Evolutionary conservation across 768 basidiomycete species (phyloP).

Genomic region (Hypholoma sublateritium): DNA sequence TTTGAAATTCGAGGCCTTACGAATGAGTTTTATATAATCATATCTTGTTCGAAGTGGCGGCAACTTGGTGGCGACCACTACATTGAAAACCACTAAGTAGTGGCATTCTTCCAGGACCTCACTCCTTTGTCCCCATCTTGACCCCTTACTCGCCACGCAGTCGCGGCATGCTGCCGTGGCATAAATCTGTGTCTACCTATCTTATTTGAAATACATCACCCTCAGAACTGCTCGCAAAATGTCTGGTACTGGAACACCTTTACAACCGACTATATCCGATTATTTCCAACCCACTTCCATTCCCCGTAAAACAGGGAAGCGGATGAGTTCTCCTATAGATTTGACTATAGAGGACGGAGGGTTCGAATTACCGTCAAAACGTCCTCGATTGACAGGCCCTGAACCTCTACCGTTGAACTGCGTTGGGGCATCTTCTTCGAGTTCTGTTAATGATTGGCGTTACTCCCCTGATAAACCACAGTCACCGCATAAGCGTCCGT

Average conservation of each 20-base stretch:
- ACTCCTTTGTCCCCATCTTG: no score
- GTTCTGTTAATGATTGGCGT: slow-evolving; percentile 39
- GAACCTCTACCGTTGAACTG: neutral
- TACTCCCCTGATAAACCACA: slow-evolving; percentile 34
- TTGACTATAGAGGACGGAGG: slow-evolving; percentile 46
- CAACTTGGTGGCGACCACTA: no score
- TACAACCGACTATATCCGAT: slow-evolving; percentile 39
- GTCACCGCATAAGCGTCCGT: slow-evolving; percentile 19
- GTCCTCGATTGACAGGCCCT: slow-evolving; percentile 19
- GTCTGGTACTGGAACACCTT: slow-evolving; percentile 10
- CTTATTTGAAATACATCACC: neutral
- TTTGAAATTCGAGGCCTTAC: no score
- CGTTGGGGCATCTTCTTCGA: slow-evolving; percentile 10
- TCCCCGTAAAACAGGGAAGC: slow-evolving; percentile 26
- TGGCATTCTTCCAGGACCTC: no score
- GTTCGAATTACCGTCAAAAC: slow-evolving; percentile 30
- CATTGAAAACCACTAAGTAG: no score
- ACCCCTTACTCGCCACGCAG: no score
- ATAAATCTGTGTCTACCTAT: no score
- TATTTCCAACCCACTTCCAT: slow-evolving; percentile 31
- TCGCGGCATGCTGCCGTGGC: no score
- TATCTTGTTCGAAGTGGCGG: no score
- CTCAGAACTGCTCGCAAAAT: slow-evolving; percentile 9
- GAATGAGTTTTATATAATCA: no score
- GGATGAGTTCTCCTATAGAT: slow-evolving; percentile 46